Base-by-base conservation (phyloP, 2,329 filamentous ascomycete species). In the Colletotrichum musicola region DNA sequence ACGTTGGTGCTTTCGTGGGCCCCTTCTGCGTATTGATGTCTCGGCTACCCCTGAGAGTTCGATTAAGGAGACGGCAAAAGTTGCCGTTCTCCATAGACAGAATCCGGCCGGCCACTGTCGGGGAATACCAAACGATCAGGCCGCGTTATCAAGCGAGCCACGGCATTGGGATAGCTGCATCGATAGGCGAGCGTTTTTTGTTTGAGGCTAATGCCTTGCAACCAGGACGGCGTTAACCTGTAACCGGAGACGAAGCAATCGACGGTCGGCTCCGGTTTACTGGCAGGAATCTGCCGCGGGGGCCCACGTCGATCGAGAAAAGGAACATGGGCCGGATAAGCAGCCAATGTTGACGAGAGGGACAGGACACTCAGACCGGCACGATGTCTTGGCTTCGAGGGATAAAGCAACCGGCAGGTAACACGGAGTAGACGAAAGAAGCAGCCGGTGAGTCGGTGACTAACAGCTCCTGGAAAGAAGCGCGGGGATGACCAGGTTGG, bases 401-500 rank as follows among this genome's bases (percentile, higher is more conserved):
- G 22, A 30, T 10, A 20, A 59, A 49, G 22, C 18, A 42, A 50
- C 7, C 7, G 30, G 30, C 30, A 10, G 30, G 30, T 35, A n/a
- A n/a, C n/a, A 35, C 30, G 7, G 7, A 3, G 30, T 35, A 35
- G 35, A 61, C 54, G 35, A 44, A 27, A 64, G 35, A 35, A 42
- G 51, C 38, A 30, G 54, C 49, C 18, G n/a, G 49, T 47, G 50
- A 30, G 61, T 42, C 18, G 20, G 42, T 47, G 50, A 61, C 62
- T 56, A 53, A 51, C 6, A 69, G 22, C 14, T 51, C 46, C 16
- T 30, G 60, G 42, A 68, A 68, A 60, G 49, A 51, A 56, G 40
- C 20, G 42, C 47, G 30, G 62, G 62, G 44, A 53, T 14, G 50
- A 69, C 66, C 66, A 57, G 35, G 42, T 66, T 61, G 62, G 62